Evolutionary conservation across 2,329 filamentous ascomycete genomes (phyloP), one percentile per base, ranked within the genome.

Genomic region (Ciborinia camelliae): DNA sequence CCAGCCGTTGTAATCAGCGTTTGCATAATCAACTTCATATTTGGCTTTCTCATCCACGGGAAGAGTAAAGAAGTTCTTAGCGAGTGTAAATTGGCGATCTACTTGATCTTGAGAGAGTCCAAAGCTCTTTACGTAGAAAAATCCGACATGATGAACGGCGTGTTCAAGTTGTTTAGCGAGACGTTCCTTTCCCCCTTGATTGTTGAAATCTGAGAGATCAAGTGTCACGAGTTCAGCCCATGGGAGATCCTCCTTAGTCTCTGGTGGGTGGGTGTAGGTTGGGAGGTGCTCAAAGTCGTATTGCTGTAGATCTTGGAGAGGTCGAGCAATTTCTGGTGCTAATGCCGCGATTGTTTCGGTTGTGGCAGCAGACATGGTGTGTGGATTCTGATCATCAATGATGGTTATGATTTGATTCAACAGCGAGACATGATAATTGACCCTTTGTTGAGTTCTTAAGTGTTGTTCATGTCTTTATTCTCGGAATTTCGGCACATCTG

Each of bases 121-220:
- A 67, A 84, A 87, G 74, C 87, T 86, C 65, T 81, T 82, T 26
- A 88, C 81, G 67, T 87, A 87, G 76, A 88, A 88, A 76, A 88
- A 85, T 0, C 85, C 83, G 68, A 80, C 76, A 61, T 79, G 70
- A 43, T 77, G 76, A 0, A 82, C 80, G 4, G 83, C 83, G 68
- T 85, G 79, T 23, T 81, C 77, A 2, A 85, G 76, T 66, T 84
- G 81, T 55, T 80, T 79, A 1, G 82, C 81, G 1, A 85, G 73
- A 59, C 76, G 73, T 68, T 82, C 77, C 69, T 83, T 84, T 14
- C 82, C 82, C 2, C 80, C 81, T 0, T 80, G 79, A 28, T 77
- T 74, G 50, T 78, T 76, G 67, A 80, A 84, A 30, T 79, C 76
- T 47, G 77, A 76, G 0, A 85, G 77, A 64, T 85, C 82, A 9